These are phyloP conservation scores for Fraxinus cuspidata DNA, from an alignment of 257 asterid species.

Conservation along the genomic window DNA sequence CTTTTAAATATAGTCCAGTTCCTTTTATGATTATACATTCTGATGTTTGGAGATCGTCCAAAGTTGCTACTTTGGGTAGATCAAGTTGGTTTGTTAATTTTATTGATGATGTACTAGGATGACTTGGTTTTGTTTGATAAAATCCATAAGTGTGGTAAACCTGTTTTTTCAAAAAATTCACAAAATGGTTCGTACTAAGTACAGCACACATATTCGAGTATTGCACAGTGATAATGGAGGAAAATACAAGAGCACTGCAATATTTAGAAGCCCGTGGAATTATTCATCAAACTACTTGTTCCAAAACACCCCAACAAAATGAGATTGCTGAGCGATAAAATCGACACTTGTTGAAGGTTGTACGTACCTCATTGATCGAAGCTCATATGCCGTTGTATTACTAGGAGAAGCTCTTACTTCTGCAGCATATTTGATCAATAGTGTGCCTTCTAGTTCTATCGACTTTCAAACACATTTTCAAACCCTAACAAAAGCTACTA, in stretches of 20 bases:
- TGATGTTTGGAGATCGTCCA: not conserved
- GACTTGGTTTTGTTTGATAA: too few species aligned
- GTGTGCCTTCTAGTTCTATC: not conserved
- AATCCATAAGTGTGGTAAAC: too few species aligned
- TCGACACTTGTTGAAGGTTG: not conserved
- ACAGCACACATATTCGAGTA: too few species aligned
- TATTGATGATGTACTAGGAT: too few species aligned
- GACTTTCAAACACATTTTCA: not conserved
- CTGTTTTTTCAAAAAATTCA: too few species aligned
- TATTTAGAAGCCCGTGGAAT: not conserved
- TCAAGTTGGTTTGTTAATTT: too few species aligned
- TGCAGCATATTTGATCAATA: not conserved
- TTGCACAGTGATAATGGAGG: too few species aligned
- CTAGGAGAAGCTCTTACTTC: not conserved
- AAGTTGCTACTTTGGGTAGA: not conserved
- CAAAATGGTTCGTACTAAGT: too few species aligned
- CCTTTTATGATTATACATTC: not conserved
- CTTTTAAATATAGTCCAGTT: too few species aligned
- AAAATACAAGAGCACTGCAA: not conserved
- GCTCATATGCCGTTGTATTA: not conserved
- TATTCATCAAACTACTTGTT: slow-evolving; percentile 4
- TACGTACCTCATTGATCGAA: not conserved
- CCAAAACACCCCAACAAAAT: not conserved
- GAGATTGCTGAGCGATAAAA: not conserved
- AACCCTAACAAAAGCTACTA: not conserved